Percentiles rank a stretch among this genome's conserved stretches.
Evolutionary conservation across 306 rosid species (phyloP).

Genomic region (Prunus fruticosa): DNA sequence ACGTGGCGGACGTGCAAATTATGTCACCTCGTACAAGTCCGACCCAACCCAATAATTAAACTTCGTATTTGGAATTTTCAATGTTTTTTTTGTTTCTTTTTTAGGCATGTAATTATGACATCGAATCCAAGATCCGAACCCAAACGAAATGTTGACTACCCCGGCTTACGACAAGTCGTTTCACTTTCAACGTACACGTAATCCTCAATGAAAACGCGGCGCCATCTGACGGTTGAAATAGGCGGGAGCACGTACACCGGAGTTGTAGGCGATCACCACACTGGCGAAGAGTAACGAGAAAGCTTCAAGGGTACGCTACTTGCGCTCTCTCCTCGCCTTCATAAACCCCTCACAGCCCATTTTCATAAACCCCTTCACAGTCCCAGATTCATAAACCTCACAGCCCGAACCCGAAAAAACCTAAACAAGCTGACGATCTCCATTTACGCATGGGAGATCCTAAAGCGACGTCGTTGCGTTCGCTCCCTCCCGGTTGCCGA

Average conservation of each 20-base stretch:
- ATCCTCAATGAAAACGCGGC: not conserved
- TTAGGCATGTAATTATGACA: not conserved
- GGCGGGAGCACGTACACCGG: constrained; percentile 3
- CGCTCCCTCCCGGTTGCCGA: constrained; percentile 54
- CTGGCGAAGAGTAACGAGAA: not conserved
- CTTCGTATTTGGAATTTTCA: not conserved
- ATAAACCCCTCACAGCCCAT: not conserved
- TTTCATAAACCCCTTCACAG: not conserved
- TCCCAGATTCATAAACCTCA: not conserved
- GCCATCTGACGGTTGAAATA: not conserved
- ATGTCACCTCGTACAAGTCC: not conserved
- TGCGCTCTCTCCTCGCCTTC: not conserved
- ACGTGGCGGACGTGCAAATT: not conserved
- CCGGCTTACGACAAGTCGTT: not conserved
- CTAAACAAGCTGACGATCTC: constrained; percentile 1
- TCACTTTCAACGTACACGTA: not conserved
- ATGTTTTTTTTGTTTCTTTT: not conserved
- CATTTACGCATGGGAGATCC: constrained; percentile 32
- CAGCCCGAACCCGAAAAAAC: not conserved
- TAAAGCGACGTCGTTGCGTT: constrained; percentile 18
- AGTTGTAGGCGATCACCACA: not conserved
- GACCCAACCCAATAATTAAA: not conserved
- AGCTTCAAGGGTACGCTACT: constrained; percentile 41
- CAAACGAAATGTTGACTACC: not conserved
- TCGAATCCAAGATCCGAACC: not conserved